These are phyloP conservation scores for Dentipellis sp. DNA, from an alignment of 768 basidiomycete genomes.

Conservation along the genomic window DNA sequence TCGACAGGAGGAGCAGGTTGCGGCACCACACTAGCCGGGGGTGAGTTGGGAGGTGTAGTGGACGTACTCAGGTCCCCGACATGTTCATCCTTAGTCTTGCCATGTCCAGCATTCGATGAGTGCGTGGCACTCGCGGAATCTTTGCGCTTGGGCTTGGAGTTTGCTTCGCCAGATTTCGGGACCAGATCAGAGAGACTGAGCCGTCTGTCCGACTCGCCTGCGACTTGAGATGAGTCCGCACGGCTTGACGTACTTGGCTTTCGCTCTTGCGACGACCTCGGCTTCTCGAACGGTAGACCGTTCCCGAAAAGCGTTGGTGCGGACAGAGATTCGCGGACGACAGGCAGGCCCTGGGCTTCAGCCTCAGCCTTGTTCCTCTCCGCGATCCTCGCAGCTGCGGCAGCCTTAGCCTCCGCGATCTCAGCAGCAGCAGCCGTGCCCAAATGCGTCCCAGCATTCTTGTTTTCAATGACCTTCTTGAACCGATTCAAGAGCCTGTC, in stretches of 20 bases:
- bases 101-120: too few species aligned
- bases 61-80: slow-evolving; percentile 4
- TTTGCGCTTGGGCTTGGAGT: slow-evolving; percentile 2
- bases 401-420: slow-evolving; percentile 56
- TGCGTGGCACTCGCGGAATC: not conserved
- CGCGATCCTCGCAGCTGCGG: slow-evolving; percentile 62
- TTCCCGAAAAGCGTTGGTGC: not conserved
- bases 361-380: slow-evolving; percentile 49
- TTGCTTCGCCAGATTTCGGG: slow-evolving; percentile 19
- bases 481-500: slow-evolving; percentile 54
- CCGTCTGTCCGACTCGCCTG: slow-evolving; percentile 22
- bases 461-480: slow-evolving; percentile 63
- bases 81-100: not conserved
- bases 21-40: slow-evolving; percentile 1
- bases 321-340: slow-evolving; percentile 2
- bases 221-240: not conserved
- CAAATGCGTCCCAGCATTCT: slow-evolving; percentile 52
- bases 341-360: not conserved
- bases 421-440: slow-evolving; percentile 49
- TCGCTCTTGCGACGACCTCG: not conserved
- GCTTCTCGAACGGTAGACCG: not conserved
- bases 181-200: slow-evolving; percentile 58
- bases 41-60: slow-evolving; percentile 16
- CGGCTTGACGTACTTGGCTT: not conserved
- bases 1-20: slow-evolving; percentile 24